Evolutionary conservation across 2,329 filamentous ascomycete genomes (phyloP).

Genomic region (Pestalotiopsis fici): DNA sequence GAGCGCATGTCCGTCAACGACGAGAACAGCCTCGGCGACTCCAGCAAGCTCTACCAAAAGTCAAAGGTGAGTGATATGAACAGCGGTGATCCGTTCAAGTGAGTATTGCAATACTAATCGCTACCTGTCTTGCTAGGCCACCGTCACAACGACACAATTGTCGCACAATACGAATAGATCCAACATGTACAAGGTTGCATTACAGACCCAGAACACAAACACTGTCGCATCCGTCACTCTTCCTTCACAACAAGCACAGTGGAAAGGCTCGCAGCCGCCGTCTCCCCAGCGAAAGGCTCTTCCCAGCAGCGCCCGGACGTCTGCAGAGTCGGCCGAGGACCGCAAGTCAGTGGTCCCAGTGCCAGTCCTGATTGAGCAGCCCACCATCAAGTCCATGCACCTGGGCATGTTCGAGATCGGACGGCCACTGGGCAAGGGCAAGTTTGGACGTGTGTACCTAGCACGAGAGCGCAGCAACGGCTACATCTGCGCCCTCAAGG

Average conservation of each 20-base stretch:
- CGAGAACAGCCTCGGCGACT: conserved; percentile 71
- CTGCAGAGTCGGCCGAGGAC: conserved; percentile 53
- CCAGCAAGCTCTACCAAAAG: conserved; percentile 64
- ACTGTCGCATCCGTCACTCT: conserved; percentile 67
- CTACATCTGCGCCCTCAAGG: conserved; percentile 85
- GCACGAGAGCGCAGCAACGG: conserved; percentile 76
- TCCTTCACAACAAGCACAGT: conserved; percentile 65
- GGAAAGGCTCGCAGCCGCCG: conserved; percentile 43
- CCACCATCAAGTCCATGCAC: conserved; percentile 68
- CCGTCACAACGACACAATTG: conserved; percentile 41
- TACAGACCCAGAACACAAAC: conserved; percentile 76
- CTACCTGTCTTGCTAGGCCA: conserved; percentile 37
- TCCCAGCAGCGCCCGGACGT: conserved; percentile 34
- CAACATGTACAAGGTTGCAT: conserved; percentile 82
- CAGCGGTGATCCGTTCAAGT: conserved; percentile 22
- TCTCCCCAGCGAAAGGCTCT: conserved; percentile 56
- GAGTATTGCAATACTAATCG: conserved; percentile 22
- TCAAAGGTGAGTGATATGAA: conserved; percentile 65
- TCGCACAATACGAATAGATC: conserved; percentile 63
- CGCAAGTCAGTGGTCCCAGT: conserved; percentile 41
- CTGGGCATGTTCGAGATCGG: conserved; percentile 95
- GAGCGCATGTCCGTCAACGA: conserved; percentile 89
- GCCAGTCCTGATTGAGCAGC: conserved; percentile 55
- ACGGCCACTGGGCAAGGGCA: conserved; percentile 82
- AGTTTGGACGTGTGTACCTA: conserved; percentile 85